Percentiles rank a stretch among this genome's conserved stretches.
phyloP scores from a whole-genome alignment of 2,329 filamentous ascomycete genomes.

The Diaporthe vaccinii region DNA sequence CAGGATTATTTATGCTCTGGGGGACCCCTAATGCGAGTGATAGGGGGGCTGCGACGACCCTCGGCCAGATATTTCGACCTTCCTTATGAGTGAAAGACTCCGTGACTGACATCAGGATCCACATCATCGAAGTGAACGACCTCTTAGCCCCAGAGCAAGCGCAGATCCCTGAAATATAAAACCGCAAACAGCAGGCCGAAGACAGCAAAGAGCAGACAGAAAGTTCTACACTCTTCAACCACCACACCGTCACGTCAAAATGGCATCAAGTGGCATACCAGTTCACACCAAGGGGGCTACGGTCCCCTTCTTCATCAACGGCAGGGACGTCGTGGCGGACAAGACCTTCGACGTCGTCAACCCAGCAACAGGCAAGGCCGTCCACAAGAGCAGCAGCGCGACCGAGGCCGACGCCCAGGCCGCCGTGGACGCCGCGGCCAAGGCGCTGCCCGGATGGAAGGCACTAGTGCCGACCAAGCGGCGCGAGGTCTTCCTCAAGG shows the following conservation, averaged over 20 bases:
- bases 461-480: slow-evolving; percentile 71
- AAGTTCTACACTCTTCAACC: background rate
- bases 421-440: slow-evolving; percentile 64
- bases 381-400: slow-evolving; percentile 47
- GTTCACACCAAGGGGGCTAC: slow-evolving; percentile 37
- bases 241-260: background rate
- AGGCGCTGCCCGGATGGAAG: slow-evolving; percentile 78
- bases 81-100: slow-evolving; percentile 1
- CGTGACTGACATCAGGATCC: slow-evolving; percentile 1
- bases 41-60: background rate
- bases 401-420: slow-evolving; percentile 47
- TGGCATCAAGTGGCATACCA: slow-evolving; percentile 22
- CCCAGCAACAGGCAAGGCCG: slow-evolving; percentile 48
- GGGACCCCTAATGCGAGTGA: slow-evolving; percentile 5
- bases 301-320: slow-evolving; percentile 51
- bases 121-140: background rate
- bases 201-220: background rate
- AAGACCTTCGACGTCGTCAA: slow-evolving; percentile 47
- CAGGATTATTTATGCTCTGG: slow-evolving; percentile 19
- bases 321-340: slow-evolving; percentile 46
- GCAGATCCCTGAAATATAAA: background rate
- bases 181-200: background rate
- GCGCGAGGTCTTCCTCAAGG: slow-evolving; percentile 78
- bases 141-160: slow-evolving; percentile 10
- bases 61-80: background rate